Evolutionary conservation across 177 flowering plant species (phyloP).

Genomic region (Vitis hybrid): DNA sequence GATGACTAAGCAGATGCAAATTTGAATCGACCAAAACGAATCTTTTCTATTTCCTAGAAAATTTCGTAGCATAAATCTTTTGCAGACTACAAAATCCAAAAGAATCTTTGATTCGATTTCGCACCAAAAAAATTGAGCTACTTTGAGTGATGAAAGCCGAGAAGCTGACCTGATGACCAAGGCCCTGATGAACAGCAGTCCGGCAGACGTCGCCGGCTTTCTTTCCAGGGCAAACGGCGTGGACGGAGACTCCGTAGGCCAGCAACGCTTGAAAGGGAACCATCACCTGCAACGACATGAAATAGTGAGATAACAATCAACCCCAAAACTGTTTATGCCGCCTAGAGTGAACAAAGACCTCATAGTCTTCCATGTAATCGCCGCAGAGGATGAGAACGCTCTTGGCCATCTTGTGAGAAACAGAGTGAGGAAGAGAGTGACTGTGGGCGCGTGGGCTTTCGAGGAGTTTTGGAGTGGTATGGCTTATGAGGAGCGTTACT

Average conservation of each 20-base stretch:
- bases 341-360: constrained; percentile 29
- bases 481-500: too few species aligned
- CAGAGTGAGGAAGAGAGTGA: background rate
- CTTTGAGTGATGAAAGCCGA: background rate
- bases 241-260: constrained; percentile 79
- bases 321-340: background rate
- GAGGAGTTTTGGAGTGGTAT: too few species aligned
- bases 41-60: too few species aligned
- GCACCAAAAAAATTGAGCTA: too few species aligned
- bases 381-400: constrained; percentile 65
- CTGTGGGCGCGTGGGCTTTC: constrained; percentile 20
- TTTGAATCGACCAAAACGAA: too few species aligned
- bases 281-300: constrained; percentile 55
- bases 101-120: too few species aligned
- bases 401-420: constrained; percentile 33
- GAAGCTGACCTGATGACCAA: constrained; percentile 51
- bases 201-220: constrained; percentile 84
- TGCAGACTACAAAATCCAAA: too few species aligned
- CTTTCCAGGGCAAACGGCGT: constrained; percentile 92
- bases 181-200: constrained; percentile 66
- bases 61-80: too few species aligned
- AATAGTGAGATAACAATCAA: background rate
- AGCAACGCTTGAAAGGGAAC: constrained; percentile 89
- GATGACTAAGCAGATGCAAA: too few species aligned
- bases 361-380: constrained; percentile 79